A percentile compares a stretch with the other conserved stretches of the same genome.
phyloP scores from a whole-genome alignment of 2,329 filamentous ascomycete genomes.

The Exophiala calicioides region DNA sequence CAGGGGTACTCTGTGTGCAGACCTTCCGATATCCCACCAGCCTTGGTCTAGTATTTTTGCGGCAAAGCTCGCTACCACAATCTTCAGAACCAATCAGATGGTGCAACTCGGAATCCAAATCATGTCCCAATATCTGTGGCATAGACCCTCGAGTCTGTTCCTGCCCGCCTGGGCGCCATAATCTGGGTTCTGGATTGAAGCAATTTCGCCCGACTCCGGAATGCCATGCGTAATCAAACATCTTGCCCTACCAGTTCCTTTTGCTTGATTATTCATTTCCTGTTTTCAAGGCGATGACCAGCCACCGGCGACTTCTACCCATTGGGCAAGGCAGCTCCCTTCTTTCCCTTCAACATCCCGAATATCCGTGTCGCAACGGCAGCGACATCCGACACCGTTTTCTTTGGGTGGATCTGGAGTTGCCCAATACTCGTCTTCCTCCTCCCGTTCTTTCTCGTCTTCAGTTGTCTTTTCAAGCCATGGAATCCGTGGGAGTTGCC shows the following conservation, averaged over 20 bases:
- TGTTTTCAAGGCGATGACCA: conserved; percentile 66
- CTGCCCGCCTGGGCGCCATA: conserved; percentile 11
- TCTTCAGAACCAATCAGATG: conserved; percentile 2
- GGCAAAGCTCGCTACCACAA: background rate
- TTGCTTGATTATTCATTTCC: conserved; percentile 3
- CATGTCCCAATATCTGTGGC: conserved; percentile 6
- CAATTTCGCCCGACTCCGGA: conserved; percentile 21
- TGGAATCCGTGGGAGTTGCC: conserved; percentile 77
- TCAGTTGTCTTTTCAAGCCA: conserved; percentile 79
- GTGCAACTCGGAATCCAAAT: conserved; percentile 16
- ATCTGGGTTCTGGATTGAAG: conserved; percentile 7
- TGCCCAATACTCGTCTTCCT: conserved; percentile 97
- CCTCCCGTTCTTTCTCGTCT: conserved; percentile 78
- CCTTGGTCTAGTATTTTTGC: background rate
- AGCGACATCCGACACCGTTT: conserved; percentile 95
- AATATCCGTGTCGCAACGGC: conserved; percentile 95
- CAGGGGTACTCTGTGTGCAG: too few species aligned
- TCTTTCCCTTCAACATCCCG: conserved; percentile 97
- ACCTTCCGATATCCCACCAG: too few species aligned
- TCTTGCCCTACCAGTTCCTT: conserved; percentile 26
- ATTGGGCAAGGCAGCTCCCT: conserved; percentile 90
- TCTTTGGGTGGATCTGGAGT: conserved; percentile 83
- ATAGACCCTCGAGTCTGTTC: conserved; percentile 2
- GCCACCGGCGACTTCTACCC: conserved; percentile 95
- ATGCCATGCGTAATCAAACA: conserved; percentile 24